These are phyloP conservation scores for Amniculicola lignicola DNA, from an alignment of 495 filamentous ascomycete genomes.

Conservation along the genomic window DNA sequence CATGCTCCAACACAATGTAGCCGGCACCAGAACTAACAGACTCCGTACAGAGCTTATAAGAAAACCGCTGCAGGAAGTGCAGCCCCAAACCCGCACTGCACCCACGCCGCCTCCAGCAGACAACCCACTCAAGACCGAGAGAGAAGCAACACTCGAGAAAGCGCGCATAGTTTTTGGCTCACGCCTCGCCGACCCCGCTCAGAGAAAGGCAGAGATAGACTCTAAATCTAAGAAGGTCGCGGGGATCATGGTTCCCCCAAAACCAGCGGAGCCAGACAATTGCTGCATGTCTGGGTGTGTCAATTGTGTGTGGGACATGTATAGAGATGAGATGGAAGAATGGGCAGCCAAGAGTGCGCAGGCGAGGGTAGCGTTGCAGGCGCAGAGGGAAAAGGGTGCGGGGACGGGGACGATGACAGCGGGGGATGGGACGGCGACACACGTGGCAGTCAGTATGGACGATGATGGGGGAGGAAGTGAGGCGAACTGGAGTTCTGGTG, in stretches of 20 bases:
- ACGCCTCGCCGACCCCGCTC: constrained; percentile 65
- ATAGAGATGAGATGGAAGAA: constrained; percentile 84
- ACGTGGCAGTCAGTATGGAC: constrained; percentile 62
- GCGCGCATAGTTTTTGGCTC: constrained; percentile 74
- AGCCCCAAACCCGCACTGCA: constrained; percentile 40
- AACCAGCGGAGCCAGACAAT: constrained; percentile 89
- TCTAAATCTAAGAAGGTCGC: constrained; percentile 61
- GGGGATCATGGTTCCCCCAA: constrained; percentile 76
- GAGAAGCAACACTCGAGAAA: constrained; percentile 43
- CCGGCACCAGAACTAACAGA: not conserved
- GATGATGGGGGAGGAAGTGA: constrained; percentile 77
- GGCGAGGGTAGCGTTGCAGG: constrained; percentile 50
- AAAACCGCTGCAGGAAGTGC: constrained; percentile 42
- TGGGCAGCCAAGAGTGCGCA: constrained; percentile 64
- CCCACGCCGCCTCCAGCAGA: constrained; percentile 42
- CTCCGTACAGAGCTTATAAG: constrained; percentile 45
- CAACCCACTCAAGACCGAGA: constrained; percentile 35
- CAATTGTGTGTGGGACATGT: constrained; percentile 94
- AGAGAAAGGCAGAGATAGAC: constrained; percentile 59
- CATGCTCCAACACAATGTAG: not conserved
- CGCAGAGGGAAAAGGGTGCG: constrained; percentile 40
- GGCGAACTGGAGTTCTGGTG: constrained; percentile 58
- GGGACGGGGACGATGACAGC: constrained; percentile 41
- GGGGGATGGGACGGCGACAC: constrained; percentile 35
- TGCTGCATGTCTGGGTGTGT: constrained; percentile 99